Percentiles rank a stretch among this genome's conserved stretches.
Conservation (phyloP, 1,284 basidiomycete species). For the Fomitopsis betulina region DNA sequence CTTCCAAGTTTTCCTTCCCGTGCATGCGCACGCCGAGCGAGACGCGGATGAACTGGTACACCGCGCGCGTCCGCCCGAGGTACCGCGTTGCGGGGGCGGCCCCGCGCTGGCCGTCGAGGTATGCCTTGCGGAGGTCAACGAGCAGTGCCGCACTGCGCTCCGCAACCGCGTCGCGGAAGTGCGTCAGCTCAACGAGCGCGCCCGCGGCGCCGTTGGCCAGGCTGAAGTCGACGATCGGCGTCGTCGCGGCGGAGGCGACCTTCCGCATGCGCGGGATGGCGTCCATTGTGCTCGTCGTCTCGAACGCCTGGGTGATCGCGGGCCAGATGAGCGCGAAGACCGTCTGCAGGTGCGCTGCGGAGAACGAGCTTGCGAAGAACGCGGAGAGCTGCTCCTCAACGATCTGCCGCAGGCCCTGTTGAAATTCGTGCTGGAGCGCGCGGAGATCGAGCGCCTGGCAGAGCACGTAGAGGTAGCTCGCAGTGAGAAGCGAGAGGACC, state of each 20-base stretch:
- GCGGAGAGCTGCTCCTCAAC: constrained; percentile 44
- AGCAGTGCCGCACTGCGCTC: constrained; percentile 41
- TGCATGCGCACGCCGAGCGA: constrained; percentile 70
- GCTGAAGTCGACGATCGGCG: constrained; percentile 57
- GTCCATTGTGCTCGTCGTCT: constrained; percentile 69
- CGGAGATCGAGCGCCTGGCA: constrained; percentile 83
- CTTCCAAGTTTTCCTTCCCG: constrained; percentile 59
- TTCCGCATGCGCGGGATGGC: constrained; percentile 58
- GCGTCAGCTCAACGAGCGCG: constrained; percentile 33
- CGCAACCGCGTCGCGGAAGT: constrained; percentile 49
- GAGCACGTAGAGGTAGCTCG: constrained; percentile 72
- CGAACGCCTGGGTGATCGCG: constrained; percentile 49
- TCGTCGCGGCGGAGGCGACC: constrained; percentile 57
- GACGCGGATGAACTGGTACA: constrained; percentile 71
- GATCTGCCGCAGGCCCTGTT: constrained; percentile 43
- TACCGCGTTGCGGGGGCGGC: constrained; percentile 54
- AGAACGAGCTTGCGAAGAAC: constrained; percentile 41
- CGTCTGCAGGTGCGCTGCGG: constrained; percentile 25
- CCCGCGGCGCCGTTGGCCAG: constrained; percentile 30
- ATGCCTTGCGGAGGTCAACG: constrained; percentile 45
- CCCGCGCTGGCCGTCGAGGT: constrained; percentile 50
- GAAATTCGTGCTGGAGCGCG: constrained; percentile 64
- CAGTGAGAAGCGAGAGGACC: constrained; percentile 67
- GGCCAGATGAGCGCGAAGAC: constrained; percentile 34
- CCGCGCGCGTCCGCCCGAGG: constrained; percentile 56